phyloP scores from a whole-genome alignment of 2,329 filamentous ascomycete genomes.

The Ophiosphaerella korrae region DNA sequence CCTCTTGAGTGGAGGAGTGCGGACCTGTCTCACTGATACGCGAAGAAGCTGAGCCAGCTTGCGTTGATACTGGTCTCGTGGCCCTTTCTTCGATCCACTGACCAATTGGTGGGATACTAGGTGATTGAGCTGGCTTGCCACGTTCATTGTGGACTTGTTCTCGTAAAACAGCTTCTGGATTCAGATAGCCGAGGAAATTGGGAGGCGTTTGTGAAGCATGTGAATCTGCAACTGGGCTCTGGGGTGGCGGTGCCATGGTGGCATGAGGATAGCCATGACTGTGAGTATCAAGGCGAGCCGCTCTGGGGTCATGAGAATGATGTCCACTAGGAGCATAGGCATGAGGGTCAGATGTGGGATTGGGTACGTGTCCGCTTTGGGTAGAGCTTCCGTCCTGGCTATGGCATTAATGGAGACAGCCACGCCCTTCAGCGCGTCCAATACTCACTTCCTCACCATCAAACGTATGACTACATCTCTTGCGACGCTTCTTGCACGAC shows the following conservation, averaged over 20 bases:
- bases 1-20: slow-evolving; percentile 34
- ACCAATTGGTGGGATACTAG: slow-evolving; percentile 37
- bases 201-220: slow-evolving; percentile 41
- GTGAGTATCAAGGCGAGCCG: slow-evolving; percentile 26
- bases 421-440: background rate
- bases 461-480: slow-evolving; percentile 48
- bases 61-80: slow-evolving; percentile 24
- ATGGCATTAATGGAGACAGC: slow-evolving; percentile 5
- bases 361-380: slow-evolving; percentile 43
- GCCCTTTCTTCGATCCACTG: slow-evolving; percentile 45
- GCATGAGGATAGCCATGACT: slow-evolving; percentile 32
- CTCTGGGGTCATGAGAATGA: slow-evolving; percentile 33
- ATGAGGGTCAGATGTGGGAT: slow-evolving; percentile 37
- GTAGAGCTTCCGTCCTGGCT: slow-evolving; percentile 42
- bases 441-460: slow-evolving; percentile 36
- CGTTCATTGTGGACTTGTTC: slow-evolving; percentile 47
- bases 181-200: slow-evolving; percentile 54
- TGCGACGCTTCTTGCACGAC: slow-evolving; percentile 49
- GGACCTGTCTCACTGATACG: slow-evolving; percentile 39
- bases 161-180: slow-evolving; percentile 54
- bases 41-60: slow-evolving; percentile 28
- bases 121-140: slow-evolving; percentile 36
- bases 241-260: slow-evolving; percentile 39
- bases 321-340: slow-evolving; percentile 26
- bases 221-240: slow-evolving; percentile 38